Evolutionary conservation across 116 monocot species (phyloP).

Genomic region (Cymodocea nodosa): DNA sequence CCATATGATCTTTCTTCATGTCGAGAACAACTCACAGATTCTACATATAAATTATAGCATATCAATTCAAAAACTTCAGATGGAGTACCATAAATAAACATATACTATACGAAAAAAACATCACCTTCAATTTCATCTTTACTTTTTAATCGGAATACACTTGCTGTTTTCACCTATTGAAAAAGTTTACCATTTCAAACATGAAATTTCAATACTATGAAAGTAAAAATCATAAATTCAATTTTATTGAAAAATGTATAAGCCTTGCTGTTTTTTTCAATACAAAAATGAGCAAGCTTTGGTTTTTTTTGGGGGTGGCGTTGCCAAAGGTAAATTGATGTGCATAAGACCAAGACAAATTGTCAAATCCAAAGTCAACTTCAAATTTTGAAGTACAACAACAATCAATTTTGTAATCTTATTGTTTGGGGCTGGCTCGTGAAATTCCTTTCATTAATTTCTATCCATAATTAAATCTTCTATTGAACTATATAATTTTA

Average conservation of each 20-base stretch:
- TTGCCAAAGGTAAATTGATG: too few relatives aligned
- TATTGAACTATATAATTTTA: too few relatives aligned
- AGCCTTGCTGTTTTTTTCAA: too few relatives aligned
- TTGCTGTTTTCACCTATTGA: conserved; percentile 58
- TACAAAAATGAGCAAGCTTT: too few relatives aligned
- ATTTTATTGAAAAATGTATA: too few relatives aligned
- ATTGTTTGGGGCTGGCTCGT: too few relatives aligned
- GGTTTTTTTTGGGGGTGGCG: too few relatives aligned
- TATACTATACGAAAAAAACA: background rate
- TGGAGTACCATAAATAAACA: background rate
- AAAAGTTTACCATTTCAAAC: conserved; percentile 1
- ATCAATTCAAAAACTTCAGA: background rate
- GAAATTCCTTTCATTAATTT: too few relatives aligned
- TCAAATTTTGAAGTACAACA: too few relatives aligned
- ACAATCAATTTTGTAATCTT: too few relatives aligned
- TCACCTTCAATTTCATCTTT: conserved; percentile 46
- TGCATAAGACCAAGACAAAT: too few relatives aligned
- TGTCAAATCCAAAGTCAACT: background rate
- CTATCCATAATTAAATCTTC: too few relatives aligned
- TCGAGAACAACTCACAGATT: conserved; percentile 13
- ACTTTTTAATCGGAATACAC: conserved; percentile 31
- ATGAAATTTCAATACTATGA: background rate
- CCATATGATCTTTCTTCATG: conserved; percentile 51
- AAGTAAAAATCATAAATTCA: background rate
- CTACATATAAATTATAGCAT: conserved; percentile 6